A percentile compares a stretch with the other conserved stretches of the same genome.
phyloP scores from a whole-genome alignment of 1,284 basidiomycete species.

The Ustilago tritici region DNA sequence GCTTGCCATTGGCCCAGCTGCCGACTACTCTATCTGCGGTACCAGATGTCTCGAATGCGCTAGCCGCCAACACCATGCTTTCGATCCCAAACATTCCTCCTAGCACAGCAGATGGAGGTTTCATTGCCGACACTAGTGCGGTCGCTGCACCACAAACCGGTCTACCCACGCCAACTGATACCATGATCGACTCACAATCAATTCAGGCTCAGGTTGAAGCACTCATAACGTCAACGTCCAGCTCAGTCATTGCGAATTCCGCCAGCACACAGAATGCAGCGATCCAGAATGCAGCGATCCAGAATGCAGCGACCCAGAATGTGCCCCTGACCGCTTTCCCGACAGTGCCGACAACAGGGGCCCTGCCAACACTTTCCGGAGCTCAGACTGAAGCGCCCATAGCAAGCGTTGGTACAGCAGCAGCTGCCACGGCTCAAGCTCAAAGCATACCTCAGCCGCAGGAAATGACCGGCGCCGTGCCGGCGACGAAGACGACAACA shows the following conservation, averaged over 20 bases:
- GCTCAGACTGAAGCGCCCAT: neutral
- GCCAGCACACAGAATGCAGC: slow-evolving; percentile 2
- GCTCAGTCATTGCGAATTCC: slow-evolving; percentile 17
- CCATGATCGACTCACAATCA: slow-evolving; percentile 34
- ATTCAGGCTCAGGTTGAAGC: slow-evolving; percentile 50
- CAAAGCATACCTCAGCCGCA: neutral
- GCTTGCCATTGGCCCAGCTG: slow-evolving; percentile 10
- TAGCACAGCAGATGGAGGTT: neutral
- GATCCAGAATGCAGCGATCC: slow-evolving; percentile 3
- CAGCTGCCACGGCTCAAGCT: neutral
- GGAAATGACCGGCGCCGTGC: neutral
- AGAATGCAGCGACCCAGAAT: neutral
- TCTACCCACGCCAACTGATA: neutral
- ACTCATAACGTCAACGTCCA: slow-evolving; percentile 40
- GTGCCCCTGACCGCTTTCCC: neutral
- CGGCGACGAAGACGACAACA: neutral
- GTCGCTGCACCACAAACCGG: slow-evolving; percentile 4
- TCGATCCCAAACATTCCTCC: neutral
- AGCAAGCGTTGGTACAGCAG: neutral
- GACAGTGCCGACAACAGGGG: neutral
- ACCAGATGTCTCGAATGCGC: slow-evolving; percentile 1
- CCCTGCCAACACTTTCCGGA: neutral
- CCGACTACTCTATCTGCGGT: slow-evolving; percentile 1
- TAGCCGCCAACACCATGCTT: neutral
- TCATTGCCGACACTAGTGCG: neutral